These are phyloP conservation scores for Geranomyces variabilis DNA, from an alignment of 192 early-diverging fungal species.

Conservation along the genomic window DNA sequence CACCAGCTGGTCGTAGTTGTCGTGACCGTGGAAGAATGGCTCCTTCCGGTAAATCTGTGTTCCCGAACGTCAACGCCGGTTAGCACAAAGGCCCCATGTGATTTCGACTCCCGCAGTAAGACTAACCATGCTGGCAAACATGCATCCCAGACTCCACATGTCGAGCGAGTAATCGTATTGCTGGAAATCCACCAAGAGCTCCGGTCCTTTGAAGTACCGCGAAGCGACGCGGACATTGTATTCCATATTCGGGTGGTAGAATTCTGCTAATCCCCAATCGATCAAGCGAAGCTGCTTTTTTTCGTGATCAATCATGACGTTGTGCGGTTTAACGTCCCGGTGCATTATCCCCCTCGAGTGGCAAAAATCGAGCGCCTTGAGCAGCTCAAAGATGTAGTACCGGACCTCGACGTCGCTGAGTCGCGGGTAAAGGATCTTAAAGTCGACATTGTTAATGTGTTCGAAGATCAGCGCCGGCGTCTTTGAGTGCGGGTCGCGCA, in stretches of 20 bases:
- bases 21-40: slow-evolving; percentile 98
- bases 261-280: slow-evolving; percentile 99
- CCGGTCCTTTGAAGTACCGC: slow-evolving; percentile 98
- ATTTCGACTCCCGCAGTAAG: background rate
- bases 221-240: slow-evolving; percentile 99
- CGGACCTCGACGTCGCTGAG: slow-evolving; percentile 94
- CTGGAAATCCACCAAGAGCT: slow-evolving; percentile 96
- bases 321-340: slow-evolving; percentile 97
- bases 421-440: slow-evolving; percentile 94
- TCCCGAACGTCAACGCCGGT: background rate
- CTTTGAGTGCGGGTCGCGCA: slow-evolving; percentile 93
- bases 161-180: slow-evolving; percentile 99
- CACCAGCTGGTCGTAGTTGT: slow-evolving; percentile 99
- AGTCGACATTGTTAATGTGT: slow-evolving; percentile 96
- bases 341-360: slow-evolving; percentile 99
- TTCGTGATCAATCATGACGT: slow-evolving; percentile 99
- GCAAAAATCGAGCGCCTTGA: slow-evolving; percentile 97
- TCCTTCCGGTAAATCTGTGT: slow-evolving; percentile 96
- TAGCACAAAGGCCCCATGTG: background rate
- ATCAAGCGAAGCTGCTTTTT: slow-evolving; percentile 91
- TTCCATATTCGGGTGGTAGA: slow-evolving; percentile 95
- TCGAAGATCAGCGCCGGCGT: slow-evolving; percentile 97
- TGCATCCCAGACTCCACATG: slow-evolving; percentile 99
- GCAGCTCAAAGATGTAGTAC: slow-evolving; percentile 94
- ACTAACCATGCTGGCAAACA: slow-evolving; percentile 97